phyloP scores from a whole-genome alignment of 78 protist species.

The Dictyostelium brefeldianum region DNA sequence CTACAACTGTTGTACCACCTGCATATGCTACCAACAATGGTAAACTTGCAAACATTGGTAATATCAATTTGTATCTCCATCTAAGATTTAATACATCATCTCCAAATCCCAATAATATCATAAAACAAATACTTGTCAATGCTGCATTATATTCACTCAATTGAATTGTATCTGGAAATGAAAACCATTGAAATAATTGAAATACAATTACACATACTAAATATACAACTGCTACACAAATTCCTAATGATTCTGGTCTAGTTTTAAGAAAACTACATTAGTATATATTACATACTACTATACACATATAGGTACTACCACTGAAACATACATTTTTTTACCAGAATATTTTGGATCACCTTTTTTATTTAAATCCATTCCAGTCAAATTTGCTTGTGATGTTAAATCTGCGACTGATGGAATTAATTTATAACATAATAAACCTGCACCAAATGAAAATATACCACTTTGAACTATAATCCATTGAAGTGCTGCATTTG shows the following conservation, averaged over 20 bases:
- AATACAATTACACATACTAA: slow-evolving; percentile 85
- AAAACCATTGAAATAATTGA: slow-evolving; percentile 82
- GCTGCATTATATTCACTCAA: slow-evolving; percentile 92
- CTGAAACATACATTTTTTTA: slow-evolving; percentile 46
- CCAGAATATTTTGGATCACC: slow-evolving; percentile 40
- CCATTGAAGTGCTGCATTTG: slow-evolving; percentile 57
- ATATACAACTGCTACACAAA: slow-evolving; percentile 86
- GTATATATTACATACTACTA: not conserved
- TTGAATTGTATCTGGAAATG: slow-evolving; percentile 67
- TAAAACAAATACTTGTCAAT: slow-evolving; percentile 89
- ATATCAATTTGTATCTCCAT: slow-evolving; percentile 92
- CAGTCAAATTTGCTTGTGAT: slow-evolving; percentile 40
- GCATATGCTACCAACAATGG: slow-evolving; percentile 96
- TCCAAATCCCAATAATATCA: slow-evolving; percentile 98
- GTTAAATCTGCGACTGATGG: slow-evolving; percentile 62
- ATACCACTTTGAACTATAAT: slow-evolving; percentile 35
- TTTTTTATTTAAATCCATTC: slow-evolving; percentile 72
- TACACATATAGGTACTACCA: too few relatives aligned
- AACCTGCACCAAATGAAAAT: slow-evolving; percentile 70
- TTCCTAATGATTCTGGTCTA: slow-evolving; percentile 95
- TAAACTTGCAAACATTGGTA: slow-evolving; percentile 96
- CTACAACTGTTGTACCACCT: slow-evolving; percentile 88
- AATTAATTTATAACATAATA: slow-evolving; percentile 38
- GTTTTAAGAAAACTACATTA: not conserved
- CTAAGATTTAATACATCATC: slow-evolving; percentile 98